Base-by-base conservation (phyloP, 1,284 basidiomycete species). In the Bjerkandera adusta region DNA sequence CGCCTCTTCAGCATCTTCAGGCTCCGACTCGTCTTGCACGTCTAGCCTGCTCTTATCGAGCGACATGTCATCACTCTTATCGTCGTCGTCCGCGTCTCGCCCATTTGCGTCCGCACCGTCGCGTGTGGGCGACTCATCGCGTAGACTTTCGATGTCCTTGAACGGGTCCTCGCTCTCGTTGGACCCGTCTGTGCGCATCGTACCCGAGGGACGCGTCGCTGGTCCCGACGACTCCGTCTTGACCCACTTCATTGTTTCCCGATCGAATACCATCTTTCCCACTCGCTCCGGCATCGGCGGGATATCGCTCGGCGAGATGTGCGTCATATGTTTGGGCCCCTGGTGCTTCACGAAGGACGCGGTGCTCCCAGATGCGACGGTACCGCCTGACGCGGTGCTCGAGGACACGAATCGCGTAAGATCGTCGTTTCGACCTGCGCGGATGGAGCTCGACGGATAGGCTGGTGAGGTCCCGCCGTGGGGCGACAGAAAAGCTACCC, bases 181-280 rank as follows among this genome's bases (percentile, higher is more conserved):
- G 16, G 51, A 57, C 10, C 55, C 62, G 68, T 13, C 69, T 68
- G 12, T 63, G 60, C 22, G 60, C 61, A 34, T 72, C 71, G 36
- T 73, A 61, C 25, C 72, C 56, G 26, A 54, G 51, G 24, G 48
- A 39, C 10, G 8, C 7, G 29, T 12, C 13, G 24, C 20, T 26
- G 29, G 20, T 20, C 47, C 65, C 50, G 60, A 71, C 36, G 60
- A 66, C 25, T 57, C 60, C 40, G 53, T 62, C 65, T 85, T 86
- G 39, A 93, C 81, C 93, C 93, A 97, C 53, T 79, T 79, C 81
- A 89, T 89, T 64, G 80, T 74, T 29, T 75, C 75, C 47, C 75
- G 79, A 67, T 96, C 93, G 56, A 85, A 93, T 32, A 89, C 70
- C 92, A 97, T 95, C 59, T 81, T 81, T 1, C 92, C 92, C 36